Conservation (phyloP, 192 early-diverging fungal genomes). For the Entrophospora sp. region DNA sequence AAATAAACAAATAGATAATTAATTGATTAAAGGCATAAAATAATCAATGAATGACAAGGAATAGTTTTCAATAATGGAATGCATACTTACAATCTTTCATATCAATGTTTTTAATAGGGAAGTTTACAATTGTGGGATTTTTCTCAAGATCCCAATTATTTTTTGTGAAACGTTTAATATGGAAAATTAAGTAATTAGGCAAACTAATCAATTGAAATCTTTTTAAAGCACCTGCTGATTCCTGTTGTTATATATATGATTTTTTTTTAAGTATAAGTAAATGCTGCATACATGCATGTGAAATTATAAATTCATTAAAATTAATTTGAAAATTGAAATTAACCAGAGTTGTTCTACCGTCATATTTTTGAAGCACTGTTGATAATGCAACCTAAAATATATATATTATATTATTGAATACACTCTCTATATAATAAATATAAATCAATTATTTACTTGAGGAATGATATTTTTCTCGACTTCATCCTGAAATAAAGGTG, state of each 20-base stretch:
- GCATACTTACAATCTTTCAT: slow-evolving; percentile 70
- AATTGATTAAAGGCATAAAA: no score
- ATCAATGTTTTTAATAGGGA: slow-evolving; percentile 77
- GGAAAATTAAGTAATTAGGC: slow-evolving; percentile 82
- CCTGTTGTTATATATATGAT: no score
- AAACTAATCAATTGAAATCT: slow-evolving; percentile 66
- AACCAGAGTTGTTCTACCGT: slow-evolving; percentile 67
- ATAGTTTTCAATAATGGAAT: no score
- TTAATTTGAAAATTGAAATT: no score
- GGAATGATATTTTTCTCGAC: slow-evolving; percentile 82
- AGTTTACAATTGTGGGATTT: slow-evolving; percentile 96
- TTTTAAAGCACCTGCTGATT: slow-evolving; percentile 46
- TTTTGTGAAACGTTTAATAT: slow-evolving; percentile 85
- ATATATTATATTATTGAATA: no score
- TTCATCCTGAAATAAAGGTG: slow-evolving; percentile 85
- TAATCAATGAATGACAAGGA: no score
- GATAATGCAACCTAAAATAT: slow-evolving; percentile 61
- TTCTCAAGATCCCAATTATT: slow-evolving; percentile 79
- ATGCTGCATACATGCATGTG: no score
- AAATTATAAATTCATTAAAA: no score
- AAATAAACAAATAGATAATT: not conserved
- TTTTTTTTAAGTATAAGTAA: no score
- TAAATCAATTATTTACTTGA: slow-evolving; percentile 64
- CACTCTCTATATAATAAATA: no score
- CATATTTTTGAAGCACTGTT: slow-evolving; percentile 74